Base-by-base conservation (phyloP, 495 filamentous ascomycete species). In the Aspergillus haitiensis region DNA sequence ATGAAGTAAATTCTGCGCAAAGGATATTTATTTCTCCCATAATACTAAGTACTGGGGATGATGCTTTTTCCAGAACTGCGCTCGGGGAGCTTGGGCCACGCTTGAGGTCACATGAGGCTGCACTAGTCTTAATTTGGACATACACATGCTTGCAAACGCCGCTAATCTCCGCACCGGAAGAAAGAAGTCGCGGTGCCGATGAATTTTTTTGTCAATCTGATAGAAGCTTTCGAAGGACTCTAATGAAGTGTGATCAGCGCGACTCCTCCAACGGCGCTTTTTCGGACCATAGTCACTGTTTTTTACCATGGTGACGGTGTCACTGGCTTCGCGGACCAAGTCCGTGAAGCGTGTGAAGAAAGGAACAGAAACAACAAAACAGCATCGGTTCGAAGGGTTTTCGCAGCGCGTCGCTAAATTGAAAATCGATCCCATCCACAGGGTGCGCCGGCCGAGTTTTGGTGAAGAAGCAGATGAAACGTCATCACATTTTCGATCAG, bases 341-440 rank as follows among this genome's bases (percentile, higher is more conserved):
- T 78, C 85, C 68, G 81, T 79, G 55, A 86, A 86, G 74, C 75
- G 80, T 39, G 67, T 80, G 59, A 86, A 88, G 75, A 64, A 64
- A 50, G 73, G 84, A 61, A 96, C 92, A 8, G 77, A 79, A 61
- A 88, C 92, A 34, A 86, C 86, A 62, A 92, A 89, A 64, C 86
- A 87, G 34, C 90, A 96, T 71, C 82, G 88, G 72, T 98, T 91
- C 82, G 89, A 99, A 77, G 85, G 86, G 50, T 99, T 99, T 75
- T 92, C 90, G 37, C 80, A 87, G 72, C 96, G 97, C 70, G 91
- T 99, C 69, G 85, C 92, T 63, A 97, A 94, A 72, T 80, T 98
- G 71, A 93, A 85, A 68, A 88, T 99, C 77, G 93, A 98, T 67
- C 93, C 94, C 18, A 84, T 97, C 63, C 89, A 93, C 64, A 85